Conservation (phyloP, 176 grass and related monocot species). For the Lolium multiflorum region DNA sequence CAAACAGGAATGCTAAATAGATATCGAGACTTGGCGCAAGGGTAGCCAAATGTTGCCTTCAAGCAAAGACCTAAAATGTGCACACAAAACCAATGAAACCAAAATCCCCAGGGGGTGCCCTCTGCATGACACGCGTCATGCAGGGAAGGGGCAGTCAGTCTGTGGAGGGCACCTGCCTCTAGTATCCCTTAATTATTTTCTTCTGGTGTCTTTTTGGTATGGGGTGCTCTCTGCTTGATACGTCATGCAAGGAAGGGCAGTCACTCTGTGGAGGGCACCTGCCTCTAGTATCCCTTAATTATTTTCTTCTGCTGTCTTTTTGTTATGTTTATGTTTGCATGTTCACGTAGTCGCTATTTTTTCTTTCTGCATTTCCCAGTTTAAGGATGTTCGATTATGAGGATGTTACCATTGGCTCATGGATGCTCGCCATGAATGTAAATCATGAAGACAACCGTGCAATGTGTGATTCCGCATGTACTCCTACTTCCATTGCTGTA, state of each 20-base stretch:
- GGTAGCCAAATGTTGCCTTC: not conserved
- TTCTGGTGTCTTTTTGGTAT: not conserved
- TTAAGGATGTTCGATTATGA: conserved; percentile 98
- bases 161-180: not conserved
- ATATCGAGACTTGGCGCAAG: not conserved
- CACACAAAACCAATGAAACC: not conserved
- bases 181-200: not conserved
- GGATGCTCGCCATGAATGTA: conserved; percentile 98
- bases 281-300: conserved; percentile 4
- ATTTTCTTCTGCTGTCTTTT: not conserved
- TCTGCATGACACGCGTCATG: not conserved
- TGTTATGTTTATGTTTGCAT: not conserved
- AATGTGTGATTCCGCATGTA: conserved; percentile 74
- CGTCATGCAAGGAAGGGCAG: not conserved
- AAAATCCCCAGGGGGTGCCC: not conserved
- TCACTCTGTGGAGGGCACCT: too few relatives aligned
- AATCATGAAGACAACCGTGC: conserved; percentile 87
- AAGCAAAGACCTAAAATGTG: not conserved
- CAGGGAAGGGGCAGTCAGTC: not conserved
- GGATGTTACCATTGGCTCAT: conserved; percentile 88
- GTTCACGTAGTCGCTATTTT: conserved; percentile 9
- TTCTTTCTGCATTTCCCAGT: conserved; percentile 48
- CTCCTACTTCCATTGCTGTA: conserved; percentile 79
- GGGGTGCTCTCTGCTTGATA: not conserved
- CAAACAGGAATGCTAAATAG: not conserved